Base-by-base conservation (phyloP, 345 rosid genomes). In the Abelmoschus esculentus region DNA sequence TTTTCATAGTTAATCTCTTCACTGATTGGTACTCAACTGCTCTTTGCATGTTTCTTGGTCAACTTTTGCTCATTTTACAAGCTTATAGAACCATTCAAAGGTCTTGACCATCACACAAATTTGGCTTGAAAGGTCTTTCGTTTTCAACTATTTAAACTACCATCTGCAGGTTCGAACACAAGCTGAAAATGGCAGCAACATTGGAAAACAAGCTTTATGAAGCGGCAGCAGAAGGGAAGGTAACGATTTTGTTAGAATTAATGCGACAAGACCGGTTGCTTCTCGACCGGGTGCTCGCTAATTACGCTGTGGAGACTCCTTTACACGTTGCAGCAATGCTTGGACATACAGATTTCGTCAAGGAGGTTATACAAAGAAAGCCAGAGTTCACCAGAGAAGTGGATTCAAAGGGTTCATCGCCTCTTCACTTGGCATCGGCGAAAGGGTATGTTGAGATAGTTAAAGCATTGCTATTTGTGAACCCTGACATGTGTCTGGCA, bases 401-500 rank as follows among this genome's bases (percentile, higher is more conserved):
- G 7, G 73, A 74, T 47, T 69, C 69, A 8, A 28, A 26, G 9
- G 31, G 69, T 6, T 29, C 22, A 13, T 47, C 72, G 28, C 28
- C 76, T 46, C 76, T 74, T 19, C 76, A 74, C 72, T 46, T 67
- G 14, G 76, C 76, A 13, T 57, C 76, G 1, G 72, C 72, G 1
- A 74, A 60, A 42, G 72, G 76, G n/a, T 74, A 46, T 34, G 53
- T 67, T 19, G 60, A 74, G 36, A 59, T 68, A 8, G 76, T 68
- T 12, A 59, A 67, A 47, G 15, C 26, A 10, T 49, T 74, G 47
- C 53, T 74, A 32, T 19, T 26, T 12, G 67, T 59, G 2, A 49
- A 56, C 55, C 60, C 53, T 58, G 72, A 74, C 5, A 60, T 67
- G 59, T 74, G 76, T n/a, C 14, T 58, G 15, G 46, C 52, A 12